Evolutionary conservation across 768 basidiomycete species (phyloP), one percentile per base, ranked within the genome.

Genomic region (Rhodotorula babjevae): DNA sequence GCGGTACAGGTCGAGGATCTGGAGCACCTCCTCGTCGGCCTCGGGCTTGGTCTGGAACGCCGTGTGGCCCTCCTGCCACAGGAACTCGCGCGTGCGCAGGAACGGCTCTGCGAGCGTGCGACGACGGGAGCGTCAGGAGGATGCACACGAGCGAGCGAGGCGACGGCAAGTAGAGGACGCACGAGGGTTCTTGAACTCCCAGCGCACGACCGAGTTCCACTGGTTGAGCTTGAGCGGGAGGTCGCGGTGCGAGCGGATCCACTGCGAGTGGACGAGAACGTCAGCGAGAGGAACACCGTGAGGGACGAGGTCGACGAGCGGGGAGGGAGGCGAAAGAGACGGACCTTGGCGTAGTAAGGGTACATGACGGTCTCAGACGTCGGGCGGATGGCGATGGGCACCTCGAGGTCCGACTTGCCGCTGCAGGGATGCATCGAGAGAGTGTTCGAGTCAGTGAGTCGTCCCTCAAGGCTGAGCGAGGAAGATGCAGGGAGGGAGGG

Each of bases 21-120:
- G 86, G 29, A 86, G 87, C 25, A 98, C 96, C 83, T 98, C 96
- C 63, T 82, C 84, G 78, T 92, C 96, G 36, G 95, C 95, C 81
- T 97, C 95, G 8, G 84, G 80, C 82, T 94, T 90, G 76, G 90
- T 91, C 57, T 94, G 85, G 82, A 90, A 88, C 7, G 96, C 95
- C 16, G 96, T 98, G 84, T 99, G 96, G 50, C 96, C 96, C 82
- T 99, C 96, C 83, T 99, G 96, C 96, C 96, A 99, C n/a, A 99
- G 84, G 86, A 97, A 99, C 83, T 99, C 96, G 80, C 96, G 91
- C 4, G 96, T 98, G 67, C 96, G 93, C 50, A 99, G 86, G 90
- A 99, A 99, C 15, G 96, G 96, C 81, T 99, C 90, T 91, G 80
- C 49, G 65, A 33, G 53, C 25, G 29, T 25, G 18, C 25, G 63